Base-by-base conservation (phyloP, 441 rosid genomes). In the Lepidium campestre region DNA sequence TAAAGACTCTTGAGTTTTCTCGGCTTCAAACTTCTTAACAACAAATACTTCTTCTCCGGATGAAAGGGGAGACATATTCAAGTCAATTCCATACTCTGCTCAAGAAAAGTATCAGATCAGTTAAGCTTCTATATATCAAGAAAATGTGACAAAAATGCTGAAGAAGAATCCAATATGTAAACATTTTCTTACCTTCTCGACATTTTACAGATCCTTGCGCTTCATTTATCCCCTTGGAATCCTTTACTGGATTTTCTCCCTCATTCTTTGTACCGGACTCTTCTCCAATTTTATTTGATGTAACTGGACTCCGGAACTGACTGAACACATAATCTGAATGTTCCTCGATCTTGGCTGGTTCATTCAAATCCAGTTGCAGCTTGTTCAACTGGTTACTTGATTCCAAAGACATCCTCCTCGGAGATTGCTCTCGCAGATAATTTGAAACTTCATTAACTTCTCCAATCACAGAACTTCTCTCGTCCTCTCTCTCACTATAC, bases 301-400 rank as follows among this genome's bases (percentile, higher is more conserved):
- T 29, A 14, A 70, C 36, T 65, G 73, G 62, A 68, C 69, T 62
- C 32, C 17, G 10, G 66, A 81, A 61, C 31, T 62, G 63, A 62
- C 23, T 45, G 47, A 71, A 68, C 44, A 50, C 63, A 10, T 66
- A 27, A 67, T 62, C 68, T 31, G 62, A 12, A 37, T 62, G 77
- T 57, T 81, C 86, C 49, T 78, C 83, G 4, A 35, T 60, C 40
- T 78, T 44, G 37, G 77, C 35, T 5, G 87, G 86, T 48, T 81
- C 82, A 49, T 86, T 86, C 74, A 86, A 79, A 75, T 86, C 87
- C 32, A 75, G 75, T 57, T 50, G 77, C 23, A 70, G 55, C 74
- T 31, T 72, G 34, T 55, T 68, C 44, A 27, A 42, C 48, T 50
- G 67, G 6, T 42, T 65, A 57, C 56, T 52, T 2, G 41, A 69